Evolutionary conservation across 2,329 filamentous ascomycete genomes (phyloP).

Genomic region (Ceratocystis alfenasii): DNA sequence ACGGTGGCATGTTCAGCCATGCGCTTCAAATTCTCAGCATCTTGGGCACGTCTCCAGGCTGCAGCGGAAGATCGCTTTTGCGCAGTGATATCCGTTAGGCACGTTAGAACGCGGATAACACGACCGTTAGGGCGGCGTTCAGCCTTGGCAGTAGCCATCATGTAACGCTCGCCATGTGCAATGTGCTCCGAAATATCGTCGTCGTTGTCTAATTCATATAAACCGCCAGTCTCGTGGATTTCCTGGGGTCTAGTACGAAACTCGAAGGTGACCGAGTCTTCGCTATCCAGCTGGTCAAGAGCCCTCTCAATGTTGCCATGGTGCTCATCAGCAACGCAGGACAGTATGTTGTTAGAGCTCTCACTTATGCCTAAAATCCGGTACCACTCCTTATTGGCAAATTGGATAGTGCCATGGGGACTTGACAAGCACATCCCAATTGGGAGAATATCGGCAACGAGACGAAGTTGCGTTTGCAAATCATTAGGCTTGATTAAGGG

Average conservation of each 20-base stretch:
- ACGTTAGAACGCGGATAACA: slow-evolving; percentile 37
- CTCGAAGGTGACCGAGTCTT: slow-evolving; percentile 35
- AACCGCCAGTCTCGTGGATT: not conserved
- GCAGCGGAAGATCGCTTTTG: slow-evolving; percentile 39
- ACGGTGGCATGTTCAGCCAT: slow-evolving; percentile 44
- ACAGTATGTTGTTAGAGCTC: slow-evolving; percentile 31
- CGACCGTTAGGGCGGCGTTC: slow-evolving; percentile 35
- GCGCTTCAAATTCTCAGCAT: slow-evolving; percentile 42
- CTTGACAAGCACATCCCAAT: slow-evolving; percentile 64
- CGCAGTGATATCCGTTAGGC: slow-evolving; percentile 39
- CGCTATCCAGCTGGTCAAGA: slow-evolving; percentile 26
- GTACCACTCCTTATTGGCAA: slow-evolving; percentile 58
- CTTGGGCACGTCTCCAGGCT: slow-evolving; percentile 38
- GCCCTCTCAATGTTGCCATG: slow-evolving; percentile 30
- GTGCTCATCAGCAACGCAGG: slow-evolving; percentile 38
- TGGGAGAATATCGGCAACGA: slow-evolving; percentile 61
- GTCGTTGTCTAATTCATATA: slow-evolving; percentile 16
- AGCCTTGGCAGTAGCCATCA: slow-evolving; percentile 38
- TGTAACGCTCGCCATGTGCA: slow-evolving; percentile 29
- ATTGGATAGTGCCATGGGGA: slow-evolving; percentile 50
- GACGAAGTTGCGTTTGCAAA: slow-evolving; percentile 47
- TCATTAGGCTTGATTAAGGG: not conserved
- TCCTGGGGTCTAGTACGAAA: slow-evolving; percentile 32
- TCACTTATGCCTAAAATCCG: slow-evolving; percentile 36
- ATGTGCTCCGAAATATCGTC: slow-evolving; percentile 19